Percentiles rank a stretch among this genome's conserved stretches.
Conservation (phyloP, 148 eudicot genomes). For the Nyssa sinensis region DNA sequence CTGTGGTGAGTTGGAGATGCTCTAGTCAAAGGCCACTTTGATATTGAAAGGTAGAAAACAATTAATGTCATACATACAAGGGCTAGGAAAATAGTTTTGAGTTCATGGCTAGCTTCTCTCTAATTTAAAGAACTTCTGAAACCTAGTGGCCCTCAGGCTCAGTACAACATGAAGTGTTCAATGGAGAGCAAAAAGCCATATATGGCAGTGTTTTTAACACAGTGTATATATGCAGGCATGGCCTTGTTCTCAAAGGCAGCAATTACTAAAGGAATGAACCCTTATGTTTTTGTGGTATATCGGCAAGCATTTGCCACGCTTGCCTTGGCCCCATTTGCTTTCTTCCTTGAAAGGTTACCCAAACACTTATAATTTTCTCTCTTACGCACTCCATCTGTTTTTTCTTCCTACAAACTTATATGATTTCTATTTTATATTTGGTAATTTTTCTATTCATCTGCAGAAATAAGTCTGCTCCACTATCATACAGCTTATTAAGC, state of each 20-base stretch:
- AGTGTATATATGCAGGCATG: slow-evolving; percentile 42
- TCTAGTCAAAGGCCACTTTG: too few relatives aligned
- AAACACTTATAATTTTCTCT: neutral
- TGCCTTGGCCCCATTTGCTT: slow-evolving; percentile 39
- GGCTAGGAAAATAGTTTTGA: too few relatives aligned
- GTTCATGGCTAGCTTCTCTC: neutral
- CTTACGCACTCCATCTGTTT: too few relatives aligned
- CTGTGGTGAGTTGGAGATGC: too few relatives aligned
- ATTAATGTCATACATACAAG: too few relatives aligned
- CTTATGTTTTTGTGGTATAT: slow-evolving; percentile 36
- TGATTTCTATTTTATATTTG: too few relatives aligned
- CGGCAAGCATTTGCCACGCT: slow-evolving; percentile 41
- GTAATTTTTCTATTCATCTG: slow-evolving; percentile 1
- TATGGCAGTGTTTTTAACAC: slow-evolving; percentile 25
- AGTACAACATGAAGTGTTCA: slow-evolving; percentile 14
- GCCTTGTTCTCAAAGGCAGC: slow-evolving; percentile 42
- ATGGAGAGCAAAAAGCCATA: slow-evolving; percentile 33
- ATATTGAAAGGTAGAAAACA: neutral
- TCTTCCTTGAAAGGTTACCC: slow-evolving; percentile 29
- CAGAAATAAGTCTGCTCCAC: slow-evolving; percentile 34
- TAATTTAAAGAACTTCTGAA: neutral
- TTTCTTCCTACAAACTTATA: too few relatives aligned
- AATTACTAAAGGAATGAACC: slow-evolving; percentile 38
- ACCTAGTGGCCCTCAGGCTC: too few relatives aligned
- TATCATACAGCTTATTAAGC: slow-evolving; percentile 23